Evolutionary conservation across 2,329 filamentous ascomycete species (phyloP), one percentile per base, ranked within the genome.

Genomic region (Paraconiothyrium brasiliense): DNA sequence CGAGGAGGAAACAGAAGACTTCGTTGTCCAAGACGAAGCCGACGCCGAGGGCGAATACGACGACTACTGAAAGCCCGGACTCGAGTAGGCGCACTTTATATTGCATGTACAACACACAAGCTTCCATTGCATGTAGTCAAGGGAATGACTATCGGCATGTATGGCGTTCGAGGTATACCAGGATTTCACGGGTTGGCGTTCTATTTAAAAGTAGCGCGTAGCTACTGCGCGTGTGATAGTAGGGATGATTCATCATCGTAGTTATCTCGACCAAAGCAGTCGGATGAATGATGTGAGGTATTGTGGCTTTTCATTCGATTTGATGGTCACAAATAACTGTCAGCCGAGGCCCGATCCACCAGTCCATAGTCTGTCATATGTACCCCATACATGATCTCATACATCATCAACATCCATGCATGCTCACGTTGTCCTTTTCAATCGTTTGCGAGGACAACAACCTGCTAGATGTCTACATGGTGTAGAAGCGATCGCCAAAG

Each of bases 401-500:
- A 57, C 39, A 8, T 41, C 61, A 52, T 34, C 49, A 54, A 52
- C 54, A 30, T 30, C 27, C 27, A 30, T 30, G 60, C 57, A 57
- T 24, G 43, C n/a, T 22, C 43, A 11, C n/a, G 20, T 20, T 46
- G 24, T 46, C n/a, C 22, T 22, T 46, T 24, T 1, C 14, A 8
- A 13, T 27, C 11, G 27, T 4, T 20, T 52, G 60, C 60, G 14
- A 13, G 34, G 46, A 61, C 41, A 13, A 48, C n/a, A 41, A 14
- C 22, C 35, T 35, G 14, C 20, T 14, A 52, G 30, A 30, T 27
- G 9, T 16, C 27, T 83, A 97, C 79, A 97, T 87, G 59, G 94
- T 97, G 80, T 97, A 98, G 81, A 95, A 98, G 67, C 94, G 86
- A 78, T 98, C 94, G 62, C 94, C 94, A 79, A 98, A 98, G 78